Percentiles rank a stretch among this genome's conserved stretches.
phyloP scores from a whole-genome alignment of 768 basidiomycete species.

The Leccinum arenicola region DNA sequence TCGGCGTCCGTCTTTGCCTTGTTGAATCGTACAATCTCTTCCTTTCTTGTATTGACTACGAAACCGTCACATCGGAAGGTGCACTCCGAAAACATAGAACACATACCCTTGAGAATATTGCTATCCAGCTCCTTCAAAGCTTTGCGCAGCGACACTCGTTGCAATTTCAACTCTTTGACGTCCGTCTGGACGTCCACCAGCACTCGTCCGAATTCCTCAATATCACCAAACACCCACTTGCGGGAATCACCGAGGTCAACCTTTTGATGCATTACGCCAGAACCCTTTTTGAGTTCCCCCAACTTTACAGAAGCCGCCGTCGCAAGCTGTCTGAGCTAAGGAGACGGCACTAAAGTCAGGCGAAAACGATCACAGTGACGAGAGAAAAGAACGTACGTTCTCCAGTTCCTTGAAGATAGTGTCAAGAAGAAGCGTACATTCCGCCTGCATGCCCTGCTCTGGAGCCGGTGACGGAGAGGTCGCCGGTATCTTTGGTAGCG shows the following conservation, averaged over 20 bases:
- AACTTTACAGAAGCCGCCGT: constrained; percentile 36
- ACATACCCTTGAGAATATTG: constrained; percentile 63
- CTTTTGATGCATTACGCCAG: constrained; percentile 38
- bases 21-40: constrained; percentile 79
- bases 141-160: constrained; percentile 40
- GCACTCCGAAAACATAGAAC: constrained; percentile 7
- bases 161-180: constrained; percentile 45
- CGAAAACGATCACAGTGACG: neutral
- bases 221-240: constrained; percentile 57
- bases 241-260: constrained; percentile 44
- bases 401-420: constrained; percentile 52
- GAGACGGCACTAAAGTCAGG: neutral
- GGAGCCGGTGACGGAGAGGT: constrained; percentile 22
- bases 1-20: constrained; percentile 76
- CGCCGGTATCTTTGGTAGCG: neutral
- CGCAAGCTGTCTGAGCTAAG: constrained; percentile 47
- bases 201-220: constrained; percentile 45
- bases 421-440: constrained; percentile 51
- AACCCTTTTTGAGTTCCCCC: constrained; percentile 35
- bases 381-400: constrained; percentile 42
- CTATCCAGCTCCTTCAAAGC: constrained; percentile 57
- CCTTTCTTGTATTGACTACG: constrained; percentile 74
- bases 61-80: neutral
- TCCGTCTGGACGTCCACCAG: constrained; percentile 44
- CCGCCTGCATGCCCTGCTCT: constrained; percentile 67